A percentile compares a stretch with the other conserved stretches of the same genome.
phyloP scores from a whole-genome alignment of 768 basidiomycete genomes.

The Tephrocybe sp. region DNA sequence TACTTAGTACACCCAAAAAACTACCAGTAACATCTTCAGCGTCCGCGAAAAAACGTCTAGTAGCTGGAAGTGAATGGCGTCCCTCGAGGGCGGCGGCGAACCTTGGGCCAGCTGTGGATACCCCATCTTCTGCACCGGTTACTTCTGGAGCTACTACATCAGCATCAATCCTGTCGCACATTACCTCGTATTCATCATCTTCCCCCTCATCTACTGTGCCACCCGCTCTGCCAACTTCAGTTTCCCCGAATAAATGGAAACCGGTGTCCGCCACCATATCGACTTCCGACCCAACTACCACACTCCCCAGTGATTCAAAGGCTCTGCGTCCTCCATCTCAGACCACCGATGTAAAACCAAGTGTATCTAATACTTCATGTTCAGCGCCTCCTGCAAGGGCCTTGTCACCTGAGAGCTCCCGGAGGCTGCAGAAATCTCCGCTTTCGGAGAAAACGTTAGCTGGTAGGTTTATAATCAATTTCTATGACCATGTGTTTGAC shows the following conservation, averaged over 20 bases:
- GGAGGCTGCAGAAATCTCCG: background rate
- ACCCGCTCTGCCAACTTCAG: slow-evolving; percentile 12
- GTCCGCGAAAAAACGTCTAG: slow-evolving; percentile 35
- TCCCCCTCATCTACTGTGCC: slow-evolving; percentile 21
- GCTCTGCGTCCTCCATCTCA: background rate
- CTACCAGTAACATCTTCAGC: slow-evolving; percentile 14
- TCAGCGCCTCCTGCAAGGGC: background rate
- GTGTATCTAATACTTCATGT: background rate
- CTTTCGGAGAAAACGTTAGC: slow-evolving; percentile 5
- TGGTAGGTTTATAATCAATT: slow-evolving; percentile 6
- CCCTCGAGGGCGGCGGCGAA: slow-evolving; percentile 25
- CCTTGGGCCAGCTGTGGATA: slow-evolving; percentile 13
- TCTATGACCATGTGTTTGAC: background rate
- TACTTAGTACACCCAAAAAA: slow-evolving; percentile 20
- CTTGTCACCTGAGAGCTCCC: background rate
- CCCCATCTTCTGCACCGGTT: slow-evolving; percentile 15
- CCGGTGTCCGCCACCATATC: slow-evolving; percentile 18
- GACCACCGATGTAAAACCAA: background rate
- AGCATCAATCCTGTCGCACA: slow-evolving; percentile 16
- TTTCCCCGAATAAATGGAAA: slow-evolving; percentile 27
- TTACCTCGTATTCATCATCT: slow-evolving; percentile 22
- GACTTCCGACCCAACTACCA: background rate
- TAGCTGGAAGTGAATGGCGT: slow-evolving; percentile 54
- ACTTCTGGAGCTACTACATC: slow-evolving; percentile 1
- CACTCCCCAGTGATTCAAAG: background rate